Conservation (phyloP, 2,329 filamentous ascomycete genomes). For the Xylaria multiplex region DNA sequence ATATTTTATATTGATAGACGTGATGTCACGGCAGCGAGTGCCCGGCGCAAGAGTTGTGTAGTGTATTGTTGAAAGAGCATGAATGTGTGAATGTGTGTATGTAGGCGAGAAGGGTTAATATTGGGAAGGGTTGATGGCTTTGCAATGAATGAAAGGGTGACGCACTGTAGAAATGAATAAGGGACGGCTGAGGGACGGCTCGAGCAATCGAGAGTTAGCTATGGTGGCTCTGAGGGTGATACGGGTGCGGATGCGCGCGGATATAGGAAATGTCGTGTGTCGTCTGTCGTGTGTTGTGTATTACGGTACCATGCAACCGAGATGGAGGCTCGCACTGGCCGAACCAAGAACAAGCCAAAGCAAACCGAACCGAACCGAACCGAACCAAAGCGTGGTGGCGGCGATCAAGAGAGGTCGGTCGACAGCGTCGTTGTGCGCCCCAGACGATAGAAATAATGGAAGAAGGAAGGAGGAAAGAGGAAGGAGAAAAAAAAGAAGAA, state of each 20-base stretch:
- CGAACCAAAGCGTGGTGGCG: neutral
- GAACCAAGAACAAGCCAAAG: slow-evolving; percentile 4
- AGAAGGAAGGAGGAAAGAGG: neutral
- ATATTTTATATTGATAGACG: neutral
- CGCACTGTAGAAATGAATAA: slow-evolving; percentile 13
- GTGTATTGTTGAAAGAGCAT: slow-evolving; percentile 7
- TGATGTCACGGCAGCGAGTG: neutral
- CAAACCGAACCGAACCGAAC: neutral
- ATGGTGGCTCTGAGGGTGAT: neutral
- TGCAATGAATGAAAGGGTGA: neutral
- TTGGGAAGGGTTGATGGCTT: neutral
- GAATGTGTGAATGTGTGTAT: neutral
- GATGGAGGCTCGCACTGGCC: slow-evolving; percentile 8
- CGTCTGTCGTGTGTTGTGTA: slow-evolving; percentile 1
- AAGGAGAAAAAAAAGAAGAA: neutral
- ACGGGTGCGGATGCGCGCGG: neutral
- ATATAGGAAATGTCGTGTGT: neutral
- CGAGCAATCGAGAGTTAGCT: neutral
- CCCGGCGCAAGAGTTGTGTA: neutral
- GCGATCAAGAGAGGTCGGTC: neutral
- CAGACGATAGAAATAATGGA: slow-evolving; percentile 2
- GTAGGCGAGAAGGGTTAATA: neutral
- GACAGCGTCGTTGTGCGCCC: neutral
- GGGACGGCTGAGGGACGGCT: slow-evolving; percentile 1
- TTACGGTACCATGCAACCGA: neutral